Evolutionary conservation across 768 basidiomycete genomes (phyloP), one percentile per base, ranked within the genome.

Genomic region (Phlebiopsis flavidoalba): DNA sequence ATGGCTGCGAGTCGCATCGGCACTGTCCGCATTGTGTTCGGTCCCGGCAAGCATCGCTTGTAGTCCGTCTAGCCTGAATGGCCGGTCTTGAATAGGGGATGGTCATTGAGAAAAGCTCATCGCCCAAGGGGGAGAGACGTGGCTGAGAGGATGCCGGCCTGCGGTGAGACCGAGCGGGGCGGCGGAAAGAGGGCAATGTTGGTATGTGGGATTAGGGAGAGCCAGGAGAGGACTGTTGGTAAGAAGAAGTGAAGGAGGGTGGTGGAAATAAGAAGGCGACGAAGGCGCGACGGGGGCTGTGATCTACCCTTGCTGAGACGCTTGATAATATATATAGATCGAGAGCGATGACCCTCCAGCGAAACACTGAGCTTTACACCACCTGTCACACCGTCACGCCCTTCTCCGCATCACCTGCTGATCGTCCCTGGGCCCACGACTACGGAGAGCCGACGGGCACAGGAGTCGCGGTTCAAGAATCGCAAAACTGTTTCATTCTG

Each of bases 281-380:
- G 59, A 61, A 37, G 62, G 65, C 63, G 53, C 63, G 53, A 67
- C 55, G 68, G 47, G n/a, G 57, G 50, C 53, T 56, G 57, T 56
- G 54, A 56, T 6, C 35, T 36, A 55, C 52, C 60, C 17, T 43
- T 35, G 51, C 43, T 26, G 33, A 50, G 57, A 47, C 57, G 60
- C 48, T n/a, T 56, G 55, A 61, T 55, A n/a, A 53, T 19, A 24
- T 26, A 19, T 43, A 17, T 17, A 51, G 49, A 59, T 22, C 35
- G n/a, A 31, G 26, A 31, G 26, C 26, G 26, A 31, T 31, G 26
- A 31, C 26, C 26, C 26, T 31, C 26, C 26, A 31, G 26, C 26
- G 26, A 31, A 31, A 31, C 26, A 31, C 26, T 31, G 26, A 31
- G 26, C 26, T 31, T 31, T 31, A 31, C 26, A 31, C 26, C 26